A percentile compares a stretch with the other conserved stretches of the same genome.
Evolutionary conservation across 2,329 filamentous ascomycete genomes (phyloP).

Genomic region (Malbranchea cinnamomea): DNA sequence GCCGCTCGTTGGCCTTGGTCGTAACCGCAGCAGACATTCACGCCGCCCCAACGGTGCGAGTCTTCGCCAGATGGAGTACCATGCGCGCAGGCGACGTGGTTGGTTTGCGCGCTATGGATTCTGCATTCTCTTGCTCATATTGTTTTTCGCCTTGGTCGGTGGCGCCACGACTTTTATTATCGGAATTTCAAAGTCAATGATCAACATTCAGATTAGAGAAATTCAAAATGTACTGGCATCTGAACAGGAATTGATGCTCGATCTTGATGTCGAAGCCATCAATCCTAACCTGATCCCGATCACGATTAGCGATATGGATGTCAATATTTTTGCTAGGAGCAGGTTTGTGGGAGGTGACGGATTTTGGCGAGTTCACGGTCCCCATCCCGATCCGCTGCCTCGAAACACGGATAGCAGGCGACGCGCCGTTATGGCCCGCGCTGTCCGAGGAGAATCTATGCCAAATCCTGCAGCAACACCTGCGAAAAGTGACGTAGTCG

Average conservation of each 20-base stretch:
- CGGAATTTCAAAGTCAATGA: conserved; percentile 75
- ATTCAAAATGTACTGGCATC: conserved; percentile 86
- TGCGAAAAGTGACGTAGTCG: conserved; percentile 2
- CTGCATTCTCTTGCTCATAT: conserved; percentile 67
- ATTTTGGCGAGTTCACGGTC: conserved; percentile 22
- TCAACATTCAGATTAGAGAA: conserved; percentile 59
- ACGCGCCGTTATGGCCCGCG: conserved; percentile 18
- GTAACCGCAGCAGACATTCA: conserved; percentile 39
- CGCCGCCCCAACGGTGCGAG: conserved; percentile 42
- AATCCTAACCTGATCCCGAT: conserved; percentile 91
- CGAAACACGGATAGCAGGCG: conserved; percentile 17
- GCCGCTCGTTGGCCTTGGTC: conserved; percentile 55
- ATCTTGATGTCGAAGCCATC: conserved; percentile 70
- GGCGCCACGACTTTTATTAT: conserved; percentile 80
- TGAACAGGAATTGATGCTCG: conserved; percentile 89
- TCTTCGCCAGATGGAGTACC: conserved; percentile 57
- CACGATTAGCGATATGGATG: conserved; percentile 68
- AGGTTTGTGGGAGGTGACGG: conserved; percentile 58
- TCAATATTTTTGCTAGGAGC: conserved; percentile 90
- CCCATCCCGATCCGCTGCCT: conserved; percentile 12
- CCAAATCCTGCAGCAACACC: conserved; percentile 12
- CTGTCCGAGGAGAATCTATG: conserved; percentile 11
- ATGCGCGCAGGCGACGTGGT: conserved; percentile 49
- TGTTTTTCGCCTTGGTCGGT: conserved; percentile 69
- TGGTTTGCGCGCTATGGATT: conserved; percentile 66